phyloP scores from a whole-genome alignment of 106 monocot species.

The Alisma plantagoaquatica region DNA sequence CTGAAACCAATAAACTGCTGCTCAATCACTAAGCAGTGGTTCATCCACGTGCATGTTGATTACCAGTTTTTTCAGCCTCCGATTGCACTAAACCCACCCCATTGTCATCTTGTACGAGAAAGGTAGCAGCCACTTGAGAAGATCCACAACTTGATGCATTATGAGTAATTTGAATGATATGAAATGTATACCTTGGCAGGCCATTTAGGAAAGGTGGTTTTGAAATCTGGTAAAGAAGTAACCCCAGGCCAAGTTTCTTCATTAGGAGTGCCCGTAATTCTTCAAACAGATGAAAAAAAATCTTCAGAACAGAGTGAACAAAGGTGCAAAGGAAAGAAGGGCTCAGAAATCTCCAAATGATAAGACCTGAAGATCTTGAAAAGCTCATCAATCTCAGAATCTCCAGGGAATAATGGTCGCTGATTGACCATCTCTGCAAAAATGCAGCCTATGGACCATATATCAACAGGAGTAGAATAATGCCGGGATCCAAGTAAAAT shows the following conservation, averaged over 20 bases:
- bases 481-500: conserved; percentile 82
- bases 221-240: conserved; percentile 80
- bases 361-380: conserved; percentile 97
- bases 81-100: too few relatives aligned
- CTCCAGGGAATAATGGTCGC: conserved; percentile 82
- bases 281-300: conserved; percentile 23
- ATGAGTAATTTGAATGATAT: too few relatives aligned
- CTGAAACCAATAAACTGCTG: too few relatives aligned
- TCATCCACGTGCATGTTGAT: too few relatives aligned
- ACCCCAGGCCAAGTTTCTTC: conserved; percentile 97
- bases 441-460: conserved; percentile 99
- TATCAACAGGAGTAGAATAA: conserved; percentile 92
- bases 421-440: conserved; percentile 98
- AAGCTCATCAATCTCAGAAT: conserved; percentile 93
- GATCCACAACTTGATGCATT: neutral
- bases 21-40: too few relatives aligned
- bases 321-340: too few relatives aligned
- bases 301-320: too few relatives aligned
- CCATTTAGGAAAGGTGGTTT: conserved; percentile 94
- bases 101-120: too few relatives aligned
- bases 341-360: too few relatives aligned
- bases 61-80: too few relatives aligned
- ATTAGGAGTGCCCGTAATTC: conserved; percentile 87
- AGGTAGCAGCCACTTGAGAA: too few relatives aligned
- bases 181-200: conserved; percentile 50